Conservation (phyloP, 306 rosid species). For the Fagus sylvatica region DNA sequence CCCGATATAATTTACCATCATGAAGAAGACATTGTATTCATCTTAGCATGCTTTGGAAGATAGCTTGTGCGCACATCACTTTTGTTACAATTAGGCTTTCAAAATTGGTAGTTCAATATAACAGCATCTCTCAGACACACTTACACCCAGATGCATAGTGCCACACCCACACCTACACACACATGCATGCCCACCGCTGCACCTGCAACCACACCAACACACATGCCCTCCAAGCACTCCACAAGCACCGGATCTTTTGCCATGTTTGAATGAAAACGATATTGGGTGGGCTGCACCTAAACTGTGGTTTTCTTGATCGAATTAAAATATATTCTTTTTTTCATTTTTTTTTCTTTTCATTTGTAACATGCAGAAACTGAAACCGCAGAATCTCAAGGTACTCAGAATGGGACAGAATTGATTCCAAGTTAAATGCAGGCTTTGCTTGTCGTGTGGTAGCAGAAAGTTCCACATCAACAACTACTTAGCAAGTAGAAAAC, state of each 20-base stretch:
- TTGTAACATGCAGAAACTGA: conserved; percentile 25
- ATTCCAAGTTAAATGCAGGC: not conserved
- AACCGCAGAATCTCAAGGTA: conserved; percentile 18
- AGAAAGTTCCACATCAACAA: too few species aligned
- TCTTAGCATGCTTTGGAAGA: not conserved
- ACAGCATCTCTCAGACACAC: too few species aligned
- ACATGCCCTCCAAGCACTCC: too few species aligned
- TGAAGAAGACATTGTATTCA: not conserved
- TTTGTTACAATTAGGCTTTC: not conserved
- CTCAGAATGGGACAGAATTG: not conserved
- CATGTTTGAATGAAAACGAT: not conserved
- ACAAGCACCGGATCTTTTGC: not conserved
- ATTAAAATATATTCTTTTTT: not conserved
- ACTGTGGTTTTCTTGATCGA: not conserved
- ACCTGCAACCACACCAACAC: too few species aligned
- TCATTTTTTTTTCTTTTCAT: too few species aligned
- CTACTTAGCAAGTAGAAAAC: too few species aligned
- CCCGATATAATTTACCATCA: not conserved
- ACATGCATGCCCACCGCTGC: too few species aligned
- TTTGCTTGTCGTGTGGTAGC: too few species aligned
- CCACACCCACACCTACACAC: too few species aligned
- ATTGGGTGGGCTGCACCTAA: not conserved
- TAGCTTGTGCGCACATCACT: not conserved
- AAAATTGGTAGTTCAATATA: not conserved
- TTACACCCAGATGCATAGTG: not conserved